phyloP scores from a whole-genome alignment of 75 land plant species.

The Selaginella tamariscina region DNA sequence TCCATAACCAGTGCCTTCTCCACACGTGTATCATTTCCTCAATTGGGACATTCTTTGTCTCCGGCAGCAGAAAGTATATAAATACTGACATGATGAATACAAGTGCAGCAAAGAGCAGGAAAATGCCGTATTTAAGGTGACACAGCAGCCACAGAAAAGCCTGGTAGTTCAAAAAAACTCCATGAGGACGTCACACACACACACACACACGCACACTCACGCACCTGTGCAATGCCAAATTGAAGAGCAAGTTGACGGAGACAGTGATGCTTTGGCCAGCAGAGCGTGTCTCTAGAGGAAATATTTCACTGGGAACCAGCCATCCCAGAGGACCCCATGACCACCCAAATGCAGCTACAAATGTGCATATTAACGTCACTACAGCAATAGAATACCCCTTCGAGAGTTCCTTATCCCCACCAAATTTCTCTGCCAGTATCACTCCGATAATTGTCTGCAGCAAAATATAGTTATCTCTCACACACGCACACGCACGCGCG shows the following conservation, averaged over 20 bases:
- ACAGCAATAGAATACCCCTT: conserved; percentile 6
- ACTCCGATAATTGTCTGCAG: not conserved
- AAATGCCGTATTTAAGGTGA: not conserved
- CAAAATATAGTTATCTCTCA: not conserved
- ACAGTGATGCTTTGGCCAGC: not conserved
- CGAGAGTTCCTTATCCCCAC: not conserved
- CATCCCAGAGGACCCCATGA: conserved; percentile 11
- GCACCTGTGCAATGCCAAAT: conserved; percentile 24
- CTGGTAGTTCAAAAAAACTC: not conserved
- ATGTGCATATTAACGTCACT: not conserved
- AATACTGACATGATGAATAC: conserved; percentile 3
- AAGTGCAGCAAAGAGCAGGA: not conserved
- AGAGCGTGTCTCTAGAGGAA: conserved; percentile 5
- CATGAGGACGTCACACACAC: no score
- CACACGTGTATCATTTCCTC: conserved; percentile 4
- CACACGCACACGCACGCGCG: no score
- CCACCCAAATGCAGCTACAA: conserved; percentile 8
- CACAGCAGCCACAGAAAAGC: conserved; percentile 2
- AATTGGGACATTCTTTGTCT: conserved; percentile 11
- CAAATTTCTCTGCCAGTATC: not conserved
- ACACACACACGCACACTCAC: no score
- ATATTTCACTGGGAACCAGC: conserved; percentile 6
- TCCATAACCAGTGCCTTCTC: conserved; percentile 8
- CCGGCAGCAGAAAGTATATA: conserved; percentile 7
- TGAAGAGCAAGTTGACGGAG: conserved; percentile 15